Evolutionary conservation across 2,329 filamentous ascomycete genomes (phyloP).

Genomic region (Scolecobasidium constrictum): DNA sequence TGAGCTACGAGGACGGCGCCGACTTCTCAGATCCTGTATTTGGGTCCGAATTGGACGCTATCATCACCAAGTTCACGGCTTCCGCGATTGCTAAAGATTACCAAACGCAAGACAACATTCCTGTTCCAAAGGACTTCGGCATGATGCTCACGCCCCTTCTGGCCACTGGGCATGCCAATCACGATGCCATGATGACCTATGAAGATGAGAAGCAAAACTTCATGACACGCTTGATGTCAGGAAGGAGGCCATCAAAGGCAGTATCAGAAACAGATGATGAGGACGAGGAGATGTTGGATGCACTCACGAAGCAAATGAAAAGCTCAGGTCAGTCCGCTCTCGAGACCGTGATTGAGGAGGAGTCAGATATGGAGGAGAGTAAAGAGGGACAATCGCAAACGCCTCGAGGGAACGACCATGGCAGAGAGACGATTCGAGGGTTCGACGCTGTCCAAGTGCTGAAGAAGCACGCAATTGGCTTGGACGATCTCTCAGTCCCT

Average conservation of each 20-base stretch:
- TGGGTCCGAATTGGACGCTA: conserved; percentile 1
- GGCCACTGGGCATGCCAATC: not conserved
- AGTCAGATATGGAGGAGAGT: not conserved
- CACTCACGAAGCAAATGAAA: not conserved
- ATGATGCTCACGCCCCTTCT: conserved; percentile 5
- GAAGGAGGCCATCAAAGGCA: not conserved
- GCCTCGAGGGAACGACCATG: too few relatives aligned
- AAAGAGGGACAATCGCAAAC: not conserved
- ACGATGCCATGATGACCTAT: conserved; percentile 4
- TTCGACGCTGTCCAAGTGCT: conserved; percentile 29
- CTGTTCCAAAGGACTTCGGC: conserved; percentile 6
- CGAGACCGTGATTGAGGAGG: not conserved
- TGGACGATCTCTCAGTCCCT: conserved; percentile 15
- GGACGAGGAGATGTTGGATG: not conserved
- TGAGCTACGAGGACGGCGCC: not conserved
- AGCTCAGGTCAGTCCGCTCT: not conserved
- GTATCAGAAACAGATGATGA: not conserved
- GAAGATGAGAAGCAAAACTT: not conserved
- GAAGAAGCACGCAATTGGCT: conserved; percentile 26
- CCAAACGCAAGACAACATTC: conserved; percentile 1
- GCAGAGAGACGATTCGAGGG: too few relatives aligned
- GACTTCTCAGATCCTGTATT: conserved; percentile 1
- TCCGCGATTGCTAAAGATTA: not conserved
- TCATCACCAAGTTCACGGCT: conserved; percentile 2
- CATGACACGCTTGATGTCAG: not conserved